Evolutionary conservation across 1,284 basidiomycete species (phyloP).

Genomic region (Irpex rosettiformis): DNA sequence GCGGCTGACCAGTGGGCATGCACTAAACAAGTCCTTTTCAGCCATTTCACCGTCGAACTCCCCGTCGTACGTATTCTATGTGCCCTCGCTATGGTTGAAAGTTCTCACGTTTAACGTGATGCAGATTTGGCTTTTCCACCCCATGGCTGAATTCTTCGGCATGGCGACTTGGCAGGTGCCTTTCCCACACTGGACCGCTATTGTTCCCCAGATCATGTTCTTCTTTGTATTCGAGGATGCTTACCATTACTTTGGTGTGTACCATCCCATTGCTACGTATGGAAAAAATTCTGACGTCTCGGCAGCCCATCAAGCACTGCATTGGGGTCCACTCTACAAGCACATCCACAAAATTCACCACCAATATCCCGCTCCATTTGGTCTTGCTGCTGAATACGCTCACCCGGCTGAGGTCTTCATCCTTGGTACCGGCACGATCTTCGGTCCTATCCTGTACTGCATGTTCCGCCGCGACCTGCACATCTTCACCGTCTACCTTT

Average conservation of each 20-base stretch:
- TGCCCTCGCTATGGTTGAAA: background rate
- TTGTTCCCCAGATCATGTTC: slow-evolving; percentile 79
- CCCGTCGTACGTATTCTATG: slow-evolving; percentile 60
- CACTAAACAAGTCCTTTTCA: slow-evolving; percentile 92
- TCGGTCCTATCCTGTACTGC: slow-evolving; percentile 86
- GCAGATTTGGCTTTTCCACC: slow-evolving; percentile 97
- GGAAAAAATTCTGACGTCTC: slow-evolving; percentile 19
- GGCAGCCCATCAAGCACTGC: slow-evolving; percentile 84
- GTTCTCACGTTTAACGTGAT: background rate
- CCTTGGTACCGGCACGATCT: slow-evolving; percentile 83
- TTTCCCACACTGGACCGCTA: slow-evolving; percentile 71
- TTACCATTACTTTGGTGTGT: slow-evolving; percentile 79
- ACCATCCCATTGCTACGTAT: background rate
- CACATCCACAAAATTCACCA: slow-evolving; percentile 98
- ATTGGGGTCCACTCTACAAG: slow-evolving; percentile 92
- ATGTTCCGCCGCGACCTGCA: slow-evolving; percentile 73
- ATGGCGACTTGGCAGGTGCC: slow-evolving; percentile 94
- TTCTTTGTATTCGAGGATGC: slow-evolving; percentile 98
- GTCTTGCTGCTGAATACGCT: slow-evolving; percentile 96
- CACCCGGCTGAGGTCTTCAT: slow-evolving; percentile 95
- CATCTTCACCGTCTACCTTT: slow-evolving; percentile 91
- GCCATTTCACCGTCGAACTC: slow-evolving; percentile 95
- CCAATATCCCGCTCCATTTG: slow-evolving; percentile 96
- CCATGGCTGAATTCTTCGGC: slow-evolving; percentile 85
- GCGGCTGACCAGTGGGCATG: slow-evolving; percentile 90